These are phyloP conservation scores for Cladophialophora chaetospira DNA, from an alignment of 2,329 filamentous ascomycete species.

Conservation along the genomic window DNA sequence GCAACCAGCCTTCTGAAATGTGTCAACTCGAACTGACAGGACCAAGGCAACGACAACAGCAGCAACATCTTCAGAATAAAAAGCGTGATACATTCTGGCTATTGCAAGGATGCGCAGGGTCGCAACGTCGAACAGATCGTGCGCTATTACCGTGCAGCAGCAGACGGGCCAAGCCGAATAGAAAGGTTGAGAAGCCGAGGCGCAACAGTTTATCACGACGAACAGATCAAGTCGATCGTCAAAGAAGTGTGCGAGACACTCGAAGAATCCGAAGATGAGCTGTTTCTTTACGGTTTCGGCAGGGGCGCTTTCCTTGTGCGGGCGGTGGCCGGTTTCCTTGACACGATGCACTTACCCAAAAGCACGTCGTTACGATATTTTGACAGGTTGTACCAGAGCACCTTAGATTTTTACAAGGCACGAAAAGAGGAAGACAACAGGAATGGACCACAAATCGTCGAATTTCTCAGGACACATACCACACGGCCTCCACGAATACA, in stretches of 20 bases:
- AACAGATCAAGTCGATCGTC: conserved; percentile 30
- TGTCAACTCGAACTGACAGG: conserved; percentile 8
- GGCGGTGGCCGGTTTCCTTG: conserved; percentile 44
- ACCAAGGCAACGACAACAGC: conserved; percentile 14
- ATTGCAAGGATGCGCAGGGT: conserved; percentile 19
- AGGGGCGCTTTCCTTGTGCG: conserved; percentile 46
- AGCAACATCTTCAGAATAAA: conserved; percentile 29
- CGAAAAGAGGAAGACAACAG: conserved; percentile 28
- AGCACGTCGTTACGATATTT: conserved; percentile 34
- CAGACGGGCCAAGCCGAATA: conserved; percentile 19
- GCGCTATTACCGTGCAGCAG: conserved; percentile 26
- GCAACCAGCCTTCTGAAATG: background rate
- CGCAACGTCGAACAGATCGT: conserved; percentile 24
- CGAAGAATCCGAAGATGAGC: conserved; percentile 38
- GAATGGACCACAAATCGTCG: conserved; percentile 27
- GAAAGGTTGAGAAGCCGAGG: conserved; percentile 24
- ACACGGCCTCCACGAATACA: conserved; percentile 38
- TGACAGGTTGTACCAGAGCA: conserved; percentile 35
- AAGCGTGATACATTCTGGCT: conserved; percentile 17
- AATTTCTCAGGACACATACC: conserved; percentile 27
- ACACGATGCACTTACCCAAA: conserved; percentile 37
- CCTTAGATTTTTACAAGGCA: conserved; percentile 31
- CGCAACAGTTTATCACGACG: conserved; percentile 19
- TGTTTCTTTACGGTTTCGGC: conserved; percentile 47
- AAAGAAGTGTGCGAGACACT: conserved; percentile 25